Base-by-base conservation (phyloP, 2,329 filamentous ascomycete species). In the Alternaria arbusti region DNA sequence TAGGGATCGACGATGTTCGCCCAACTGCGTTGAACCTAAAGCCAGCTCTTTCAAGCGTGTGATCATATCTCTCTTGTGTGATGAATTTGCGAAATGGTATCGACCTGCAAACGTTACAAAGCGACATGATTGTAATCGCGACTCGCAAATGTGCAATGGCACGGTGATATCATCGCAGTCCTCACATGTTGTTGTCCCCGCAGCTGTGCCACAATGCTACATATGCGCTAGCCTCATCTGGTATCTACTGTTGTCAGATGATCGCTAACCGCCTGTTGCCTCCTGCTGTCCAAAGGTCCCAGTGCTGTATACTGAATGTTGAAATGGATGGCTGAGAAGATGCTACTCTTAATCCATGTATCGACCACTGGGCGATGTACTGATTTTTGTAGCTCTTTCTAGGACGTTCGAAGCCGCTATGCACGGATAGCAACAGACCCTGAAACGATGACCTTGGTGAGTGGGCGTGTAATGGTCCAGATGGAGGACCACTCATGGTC, bases 171-270 rank as follows among this genome's bases (percentile, higher is more conserved):
- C 5, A 1, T 13, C 10, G 1, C 2, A 20, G 10, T 30, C 7
- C 25, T 40, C 3, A 40, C 32, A 40, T n/a, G 15, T 10, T 40
- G 32, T 40, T 3, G 32, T 10, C 47, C 26, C 13, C 47, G 28
- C 10, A 50, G 28, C n/a, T n/a, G 28, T 32, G n/a, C 25, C n/a
- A 50, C 5, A 50, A 50, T n/a, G 26, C 17, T n/a, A 15, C 26
- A 8, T 50, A 0, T 28, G 20, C n/a, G 26, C 32, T 40, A 40
- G 15, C 32, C 15, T 40, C 4, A 40, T 40, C 15, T 5, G 9
- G 32, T 3, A 36, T 13, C 32, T 0, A n/a, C 9, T 1, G 2
- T 36, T 9, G 0, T n/a, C 32, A 36, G 0, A 36, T 36, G 32
- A 36, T 36, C 30, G 13, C 0, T 36, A 8, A 4, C 15, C 13